Percentiles rank a stretch among this genome's conserved stretches.
phyloP scores from a whole-genome alignment of 169 alveolate genomes.

The Plasmodium blacklocki region DNA sequence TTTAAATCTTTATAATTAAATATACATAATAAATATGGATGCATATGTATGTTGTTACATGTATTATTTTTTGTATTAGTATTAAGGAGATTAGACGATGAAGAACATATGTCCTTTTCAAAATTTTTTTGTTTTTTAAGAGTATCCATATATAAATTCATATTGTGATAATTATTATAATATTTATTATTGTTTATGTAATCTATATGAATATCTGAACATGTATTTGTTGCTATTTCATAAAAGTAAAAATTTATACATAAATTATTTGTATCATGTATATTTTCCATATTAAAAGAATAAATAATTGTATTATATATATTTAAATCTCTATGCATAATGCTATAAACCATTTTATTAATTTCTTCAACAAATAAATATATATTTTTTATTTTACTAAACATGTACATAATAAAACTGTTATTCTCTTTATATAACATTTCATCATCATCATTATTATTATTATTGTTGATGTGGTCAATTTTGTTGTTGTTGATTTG shows the following conservation, averaged over 20 bases:
- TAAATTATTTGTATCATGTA: background rate
- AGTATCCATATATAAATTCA: background rate
- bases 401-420: background rate
- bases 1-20: no score
- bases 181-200: background rate
- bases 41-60: no score
- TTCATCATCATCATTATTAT: background rate
- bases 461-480: no score
- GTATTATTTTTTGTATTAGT: no score
- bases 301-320: background rate
- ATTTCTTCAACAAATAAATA: conserved; percentile 26
- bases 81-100: no score
- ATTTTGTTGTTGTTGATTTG: no score
- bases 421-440: background rate
- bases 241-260: conserved; percentile 30
- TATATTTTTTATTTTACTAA: conserved; percentile 1
- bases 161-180: background rate
- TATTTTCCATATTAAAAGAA: background rate
- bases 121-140: background rate
- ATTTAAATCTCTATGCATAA: conserved; percentile 17
- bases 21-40: no score
- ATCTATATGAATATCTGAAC: no score
- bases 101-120: background rate
- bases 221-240: conserved; percentile 4
- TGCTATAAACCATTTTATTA: conserved; percentile 17